These are phyloP conservation scores for Mortierella sp. DNA, from an alignment of 371 early-diverging fungal genomes.

Conservation along the genomic window DNA sequence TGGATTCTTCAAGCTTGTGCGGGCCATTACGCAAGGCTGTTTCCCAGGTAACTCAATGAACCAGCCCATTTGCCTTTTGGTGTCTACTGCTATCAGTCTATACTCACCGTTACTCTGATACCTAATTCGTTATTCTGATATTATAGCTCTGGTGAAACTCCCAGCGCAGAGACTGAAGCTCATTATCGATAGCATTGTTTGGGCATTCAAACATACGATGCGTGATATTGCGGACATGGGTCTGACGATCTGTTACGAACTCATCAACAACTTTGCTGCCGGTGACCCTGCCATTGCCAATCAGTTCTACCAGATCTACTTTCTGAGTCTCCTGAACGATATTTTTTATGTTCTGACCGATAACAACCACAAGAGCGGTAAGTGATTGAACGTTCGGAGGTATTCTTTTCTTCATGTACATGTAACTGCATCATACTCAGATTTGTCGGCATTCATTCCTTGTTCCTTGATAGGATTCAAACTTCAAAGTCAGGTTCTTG, in stretches of 20 bases:
- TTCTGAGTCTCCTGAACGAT: conserved; percentile 90
- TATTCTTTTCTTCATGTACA: not conserved
- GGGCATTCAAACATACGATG: conserved; percentile 99
- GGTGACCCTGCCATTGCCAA: conserved; percentile 84
- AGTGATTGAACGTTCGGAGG: not conserved
- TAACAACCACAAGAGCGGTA: conserved; percentile 97
- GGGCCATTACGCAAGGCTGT: conserved; percentile 87
- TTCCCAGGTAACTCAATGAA: conserved; percentile 68
- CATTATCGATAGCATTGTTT: conserved; percentile 92
- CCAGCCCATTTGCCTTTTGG: too few species aligned
- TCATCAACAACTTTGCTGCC: conserved; percentile 82
- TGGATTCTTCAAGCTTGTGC: conserved; percentile 92
- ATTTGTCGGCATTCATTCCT: too few species aligned
- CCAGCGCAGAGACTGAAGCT: conserved; percentile 90
- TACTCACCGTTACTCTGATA: not conserved
- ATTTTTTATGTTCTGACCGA: conserved; percentile 97
- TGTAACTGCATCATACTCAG: too few species aligned
- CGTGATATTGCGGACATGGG: conserved; percentile 96
- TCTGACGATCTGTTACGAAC: conserved; percentile 84
- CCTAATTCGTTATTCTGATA: not conserved
- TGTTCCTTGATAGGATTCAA: conserved; percentile 79
- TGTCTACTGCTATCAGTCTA: too few species aligned
- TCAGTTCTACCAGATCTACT: conserved; percentile 92
- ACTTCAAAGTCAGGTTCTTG: conserved; percentile 89
- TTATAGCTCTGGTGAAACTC: conserved; percentile 82